Base-by-base conservation (phyloP, 495 filamentous ascomycete genomes). In the Coniosporium apollinis region DNA sequence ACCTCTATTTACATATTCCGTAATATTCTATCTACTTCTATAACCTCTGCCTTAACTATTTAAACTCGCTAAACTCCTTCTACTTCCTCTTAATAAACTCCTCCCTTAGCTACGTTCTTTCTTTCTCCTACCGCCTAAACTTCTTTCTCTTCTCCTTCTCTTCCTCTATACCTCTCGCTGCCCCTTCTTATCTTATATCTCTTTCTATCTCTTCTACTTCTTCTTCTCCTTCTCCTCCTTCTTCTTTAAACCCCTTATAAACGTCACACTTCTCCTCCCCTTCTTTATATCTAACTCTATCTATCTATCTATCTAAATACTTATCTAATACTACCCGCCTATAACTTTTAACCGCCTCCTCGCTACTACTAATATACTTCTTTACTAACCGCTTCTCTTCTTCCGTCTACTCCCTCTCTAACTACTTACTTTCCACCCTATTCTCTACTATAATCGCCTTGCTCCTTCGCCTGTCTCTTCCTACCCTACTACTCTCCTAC, bases 21-120 rank as follows among this genome's bases (percentile, higher is more conserved):
- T n/a, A 26, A 26, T n/a, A 26, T 26, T n/a, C 22, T 26, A n/a
- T n/a, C 22, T n/a, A 26, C n/a, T 26, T 26, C 22, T 26, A n/a
- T n/a, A 26, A 26, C 22, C n/a, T 6, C 22, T n/a, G 22, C 22
- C 22, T 26, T n/a, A 26, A 26, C 22, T n/a, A n/a, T n/a, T 26
- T n/a, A 6, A 26, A 7, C n/a, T n/a, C 22, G 6, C 6, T 7
- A 6, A 6, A 26, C 22, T 26, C 22, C 22, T 26, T 6, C 22
- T 26, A n/a, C 22, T n/a, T 26, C 7, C 22, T 26, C 22, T n/a
- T 26, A 26, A 26, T n/a, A 26, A 26, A 26, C 22, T n/a, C n/a
- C 7, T 26, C 22, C n/a, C 22, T 6, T n/a, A n/a, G 22, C 22
- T n/a, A 6, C n/a, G 6, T 26, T 26, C 22, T 26, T n/a, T 26